Percentiles rank a stretch among this genome's conserved stretches.
Conservation (phyloP, 164 flowering plant genomes). For the Liquidambar formosana region DNA sequence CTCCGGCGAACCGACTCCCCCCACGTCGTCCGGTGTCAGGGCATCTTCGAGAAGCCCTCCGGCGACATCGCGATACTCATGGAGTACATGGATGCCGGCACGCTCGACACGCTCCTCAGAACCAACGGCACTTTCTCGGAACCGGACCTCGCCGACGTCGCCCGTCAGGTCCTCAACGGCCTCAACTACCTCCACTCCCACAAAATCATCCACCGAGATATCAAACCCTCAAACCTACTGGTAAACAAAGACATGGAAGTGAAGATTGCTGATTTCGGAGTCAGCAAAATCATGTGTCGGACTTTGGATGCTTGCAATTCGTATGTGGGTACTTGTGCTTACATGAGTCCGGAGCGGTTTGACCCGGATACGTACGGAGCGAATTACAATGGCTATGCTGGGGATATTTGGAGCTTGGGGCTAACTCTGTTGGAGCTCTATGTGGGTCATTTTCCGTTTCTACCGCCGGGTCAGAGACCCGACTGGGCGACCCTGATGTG, state of each 20-base stretch:
- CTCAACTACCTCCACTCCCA: conserved; percentile 59
- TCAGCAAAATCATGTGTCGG: conserved; percentile 68
- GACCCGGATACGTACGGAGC: conserved; percentile 69
- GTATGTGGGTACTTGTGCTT: conserved; percentile 82
- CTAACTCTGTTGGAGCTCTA: conserved; percentile 66
- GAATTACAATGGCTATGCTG: conserved; percentile 64
- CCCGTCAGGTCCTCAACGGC: conserved; percentile 60
- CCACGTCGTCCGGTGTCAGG: conserved; percentile 43
- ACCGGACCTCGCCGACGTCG: conserved; percentile 34
- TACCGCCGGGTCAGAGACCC: conserved; percentile 64
- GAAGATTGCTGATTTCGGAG: conserved; percentile 85
- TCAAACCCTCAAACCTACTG: conserved; percentile 73
- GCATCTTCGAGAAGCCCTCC: conserved; percentile 38
- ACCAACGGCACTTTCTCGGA: conserved; percentile 43
- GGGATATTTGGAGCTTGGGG: conserved; percentile 83
- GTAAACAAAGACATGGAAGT: conserved; percentile 50
- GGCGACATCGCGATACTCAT: conserved; percentile 58
- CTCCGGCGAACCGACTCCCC: conserved; percentile 75
- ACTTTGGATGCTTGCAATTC: conserved; percentile 68
- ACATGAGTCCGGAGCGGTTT: conserved; percentile 90
- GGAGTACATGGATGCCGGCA: conserved; percentile 76
- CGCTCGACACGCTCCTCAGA: conserved; percentile 40
- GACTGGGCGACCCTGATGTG: conserved; percentile 90
- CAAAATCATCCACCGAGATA: conserved; percentile 76
- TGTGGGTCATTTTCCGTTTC: conserved; percentile 72